Percentiles rank a stretch among this genome's conserved stretches.
phyloP scores from a whole-genome alignment of 2,329 filamentous ascomycete genomes.

The Westerdykella aurantiaca region DNA sequence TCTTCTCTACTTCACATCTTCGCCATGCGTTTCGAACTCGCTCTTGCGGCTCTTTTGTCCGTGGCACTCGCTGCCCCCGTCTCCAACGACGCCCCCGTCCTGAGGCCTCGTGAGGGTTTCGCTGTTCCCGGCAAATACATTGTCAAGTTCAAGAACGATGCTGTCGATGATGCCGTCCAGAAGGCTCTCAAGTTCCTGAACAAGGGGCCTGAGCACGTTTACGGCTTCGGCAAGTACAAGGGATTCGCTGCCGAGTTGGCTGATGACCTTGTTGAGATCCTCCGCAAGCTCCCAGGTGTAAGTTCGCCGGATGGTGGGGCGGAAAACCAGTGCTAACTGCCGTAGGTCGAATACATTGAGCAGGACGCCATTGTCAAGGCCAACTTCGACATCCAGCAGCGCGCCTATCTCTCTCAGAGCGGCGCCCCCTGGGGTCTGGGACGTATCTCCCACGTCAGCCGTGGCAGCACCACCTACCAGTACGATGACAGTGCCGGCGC shows the following conservation, averaged over 20 bases:
- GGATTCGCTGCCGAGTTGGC: constrained; percentile 36
- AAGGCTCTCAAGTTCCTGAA: constrained; percentile 19
- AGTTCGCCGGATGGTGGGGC: constrained; percentile 1
- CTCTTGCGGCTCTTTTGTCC: constrained; percentile 37
- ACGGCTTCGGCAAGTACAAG: constrained; percentile 35
- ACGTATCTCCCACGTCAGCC: constrained; percentile 34
- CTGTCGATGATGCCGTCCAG: constrained; percentile 25
- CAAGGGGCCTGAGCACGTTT: constrained; percentile 31
- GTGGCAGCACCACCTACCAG: constrained; percentile 30
- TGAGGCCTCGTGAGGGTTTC: constrained; percentile 32
- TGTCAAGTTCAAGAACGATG: constrained; percentile 41
- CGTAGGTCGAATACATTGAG: constrained; percentile 37
- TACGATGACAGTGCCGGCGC: constrained; percentile 38
- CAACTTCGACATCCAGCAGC: constrained; percentile 21
- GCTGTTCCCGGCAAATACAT: constrained; percentile 43
- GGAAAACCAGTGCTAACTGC: not conserved
- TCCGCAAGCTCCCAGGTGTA: constrained; percentile 28
- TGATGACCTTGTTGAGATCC: constrained; percentile 23
- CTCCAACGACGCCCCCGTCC: constrained; percentile 39
- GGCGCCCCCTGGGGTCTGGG: constrained; percentile 40
- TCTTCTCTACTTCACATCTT: constrained; percentile 9
- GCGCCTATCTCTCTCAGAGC: constrained; percentile 35
- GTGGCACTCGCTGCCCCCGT: constrained; percentile 34
- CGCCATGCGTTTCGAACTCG: constrained; percentile 37
- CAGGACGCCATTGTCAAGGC: constrained; percentile 35